Conservation (phyloP, 306 rosid genomes). For the Cucurbita maxima region DNA sequence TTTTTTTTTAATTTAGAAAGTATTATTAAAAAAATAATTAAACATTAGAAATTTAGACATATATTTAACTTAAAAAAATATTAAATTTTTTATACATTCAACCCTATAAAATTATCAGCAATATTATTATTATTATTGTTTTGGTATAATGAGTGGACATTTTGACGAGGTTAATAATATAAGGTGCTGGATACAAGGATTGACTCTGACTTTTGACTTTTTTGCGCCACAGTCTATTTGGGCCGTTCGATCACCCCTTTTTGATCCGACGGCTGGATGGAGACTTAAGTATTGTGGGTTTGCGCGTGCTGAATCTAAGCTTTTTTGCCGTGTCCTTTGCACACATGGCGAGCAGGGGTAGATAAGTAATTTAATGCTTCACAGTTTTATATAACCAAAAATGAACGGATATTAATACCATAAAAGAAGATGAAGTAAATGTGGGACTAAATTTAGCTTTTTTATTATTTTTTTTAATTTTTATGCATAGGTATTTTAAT, state of each 20-base stretch:
- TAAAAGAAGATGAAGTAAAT: background rate
- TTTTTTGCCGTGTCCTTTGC: background rate
- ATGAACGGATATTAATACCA: background rate
- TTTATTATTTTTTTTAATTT: background rate
- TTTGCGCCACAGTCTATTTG: background rate
- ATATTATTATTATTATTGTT: too few relatives aligned
- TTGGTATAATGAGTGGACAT: too few relatives aligned
- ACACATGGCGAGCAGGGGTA: background rate
- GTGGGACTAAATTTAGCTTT: background rate
- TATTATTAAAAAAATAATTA: too few relatives aligned
- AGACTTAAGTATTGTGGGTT: background rate
- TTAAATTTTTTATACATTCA: too few relatives aligned
- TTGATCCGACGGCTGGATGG: background rate
- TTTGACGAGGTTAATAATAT: background rate
- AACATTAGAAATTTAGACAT: too few relatives aligned
- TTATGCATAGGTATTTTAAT: too few relatives aligned
- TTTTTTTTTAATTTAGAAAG: too few relatives aligned
- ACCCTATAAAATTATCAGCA: too few relatives aligned
- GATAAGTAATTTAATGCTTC: background rate
- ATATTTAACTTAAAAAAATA: too few relatives aligned
- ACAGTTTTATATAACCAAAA: background rate
- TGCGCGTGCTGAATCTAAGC: background rate
- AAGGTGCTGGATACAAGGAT: background rate
- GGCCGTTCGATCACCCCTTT: background rate
- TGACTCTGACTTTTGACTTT: background rate